phyloP scores from a whole-genome alignment of 78 protist species.

The Planoprotostelium fungivorum region DNA sequence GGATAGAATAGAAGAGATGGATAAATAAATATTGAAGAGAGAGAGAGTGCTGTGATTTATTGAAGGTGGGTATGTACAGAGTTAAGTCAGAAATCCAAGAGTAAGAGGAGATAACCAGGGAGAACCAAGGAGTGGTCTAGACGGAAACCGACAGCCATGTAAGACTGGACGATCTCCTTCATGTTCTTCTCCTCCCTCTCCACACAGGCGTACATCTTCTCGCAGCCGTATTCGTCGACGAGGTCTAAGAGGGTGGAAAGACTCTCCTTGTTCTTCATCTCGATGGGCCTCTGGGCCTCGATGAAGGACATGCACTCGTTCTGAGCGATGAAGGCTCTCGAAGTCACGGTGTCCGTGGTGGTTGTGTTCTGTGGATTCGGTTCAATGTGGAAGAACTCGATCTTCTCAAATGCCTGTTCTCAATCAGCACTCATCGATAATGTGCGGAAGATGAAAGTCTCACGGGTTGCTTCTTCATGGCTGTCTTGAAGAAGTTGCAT shows the following conservation, averaged over 20 bases:
- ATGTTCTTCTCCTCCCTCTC: not conserved
- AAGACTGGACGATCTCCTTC: not conserved
- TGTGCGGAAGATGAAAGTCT: not conserved
- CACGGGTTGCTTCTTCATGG: not conserved
- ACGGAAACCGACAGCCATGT: not conserved
- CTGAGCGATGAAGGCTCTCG: not conserved
- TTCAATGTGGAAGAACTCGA: not conserved
- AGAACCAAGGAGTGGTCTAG: not conserved
- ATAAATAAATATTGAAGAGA: too few relatives aligned
- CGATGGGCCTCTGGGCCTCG: not conserved
- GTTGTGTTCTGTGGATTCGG: not conserved
- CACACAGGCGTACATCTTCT: not conserved
- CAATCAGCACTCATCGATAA: not conserved
- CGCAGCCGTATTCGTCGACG: not conserved
- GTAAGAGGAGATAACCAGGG: not conserved
- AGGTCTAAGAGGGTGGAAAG: not conserved
- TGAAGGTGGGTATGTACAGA: too few relatives aligned
- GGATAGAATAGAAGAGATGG: too few relatives aligned
- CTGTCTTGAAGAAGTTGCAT: not conserved
- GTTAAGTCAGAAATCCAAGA: not conserved
- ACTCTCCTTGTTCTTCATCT: not conserved
- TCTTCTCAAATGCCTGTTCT: not conserved
- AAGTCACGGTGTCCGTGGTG: not conserved
- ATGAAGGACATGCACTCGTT: not conserved
- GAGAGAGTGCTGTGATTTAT: too few relatives aligned